A percentile compares a stretch with the other conserved stretches of the same genome.
Evolutionary conservation across 208 protist genomes (phyloP).

Genomic region (Leishmania major): DNA sequence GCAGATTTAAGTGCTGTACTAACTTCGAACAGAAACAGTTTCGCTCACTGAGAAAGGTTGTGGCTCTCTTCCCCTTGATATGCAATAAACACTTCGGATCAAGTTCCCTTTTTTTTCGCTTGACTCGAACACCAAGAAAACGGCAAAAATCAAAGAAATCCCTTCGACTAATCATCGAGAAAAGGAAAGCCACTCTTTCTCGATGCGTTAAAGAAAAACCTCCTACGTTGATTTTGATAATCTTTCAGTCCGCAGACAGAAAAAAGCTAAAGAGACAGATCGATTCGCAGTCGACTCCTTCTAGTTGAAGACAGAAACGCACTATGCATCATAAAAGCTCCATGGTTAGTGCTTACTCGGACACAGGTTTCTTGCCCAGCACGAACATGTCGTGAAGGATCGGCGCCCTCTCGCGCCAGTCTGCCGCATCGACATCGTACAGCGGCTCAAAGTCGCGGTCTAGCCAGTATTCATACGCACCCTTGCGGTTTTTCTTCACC

Average conservation of each 20-base stretch:
- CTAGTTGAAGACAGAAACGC: not conserved
- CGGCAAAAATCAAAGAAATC: slow-evolving; percentile 19
- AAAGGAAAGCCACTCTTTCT: slow-evolving; percentile 13
- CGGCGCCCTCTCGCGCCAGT: slow-evolving; percentile 86
- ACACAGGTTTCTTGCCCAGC: slow-evolving; percentile 87
- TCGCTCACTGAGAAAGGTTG: not conserved
- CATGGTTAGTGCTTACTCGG: slow-evolving; percentile 16
- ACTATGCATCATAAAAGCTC: not conserved
- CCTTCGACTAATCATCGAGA: slow-evolving; percentile 17
- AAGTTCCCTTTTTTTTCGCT: not conserved
- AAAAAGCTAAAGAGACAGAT: slow-evolving; percentile 5
- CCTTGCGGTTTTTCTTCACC: slow-evolving; percentile 89
- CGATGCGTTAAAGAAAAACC: slow-evolving; percentile 1
- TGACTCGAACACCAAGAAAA: slow-evolving; percentile 6
- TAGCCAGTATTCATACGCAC: slow-evolving; percentile 91
- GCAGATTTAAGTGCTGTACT: too few relatives aligned
- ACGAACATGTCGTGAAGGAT: slow-evolving; percentile 91
- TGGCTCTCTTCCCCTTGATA: not conserved
- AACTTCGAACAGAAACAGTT: not conserved
- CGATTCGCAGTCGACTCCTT: not conserved
- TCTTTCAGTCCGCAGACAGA: not conserved
- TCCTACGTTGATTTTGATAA: slow-evolving; percentile 2
- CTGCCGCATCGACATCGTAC: slow-evolving; percentile 71
- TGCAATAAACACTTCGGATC: not conserved
- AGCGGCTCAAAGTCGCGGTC: slow-evolving; percentile 87